phyloP scores from a whole-genome alignment of 176 grass and related monocot species.

The Sorghum bicolor region DNA sequence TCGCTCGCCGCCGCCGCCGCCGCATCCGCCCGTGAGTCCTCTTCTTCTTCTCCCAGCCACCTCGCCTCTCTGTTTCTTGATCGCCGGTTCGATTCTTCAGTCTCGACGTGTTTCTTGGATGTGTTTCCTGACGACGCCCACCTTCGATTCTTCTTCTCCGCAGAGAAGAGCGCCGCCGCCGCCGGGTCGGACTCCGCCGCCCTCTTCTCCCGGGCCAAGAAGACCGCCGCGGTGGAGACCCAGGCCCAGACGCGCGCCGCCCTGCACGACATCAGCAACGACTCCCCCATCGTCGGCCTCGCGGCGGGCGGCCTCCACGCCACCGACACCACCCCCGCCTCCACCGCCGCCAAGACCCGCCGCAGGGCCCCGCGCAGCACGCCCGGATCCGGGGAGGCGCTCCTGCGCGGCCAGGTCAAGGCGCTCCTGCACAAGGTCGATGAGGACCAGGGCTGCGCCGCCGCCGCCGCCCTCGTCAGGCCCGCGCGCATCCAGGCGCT shows the following conservation, averaged over 20 bases:
- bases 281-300: conserved; percentile 87
- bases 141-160: background rate
- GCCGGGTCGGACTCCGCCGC: background rate
- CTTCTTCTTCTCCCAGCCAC: too few relatives aligned
- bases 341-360: conserved; percentile 42
- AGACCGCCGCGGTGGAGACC: background rate
- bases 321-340: conserved; percentile 33
- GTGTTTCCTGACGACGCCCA: background rate
- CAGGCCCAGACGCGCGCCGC: conserved; percentile 18
- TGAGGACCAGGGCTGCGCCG: conserved; percentile 45
- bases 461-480: background rate
- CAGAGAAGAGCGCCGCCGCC: conserved; percentile 34
- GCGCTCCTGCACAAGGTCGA: conserved; percentile 81
- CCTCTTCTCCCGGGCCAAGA: conserved; percentile 30
- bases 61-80: background rate
- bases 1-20: conserved; percentile 35
- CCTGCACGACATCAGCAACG: conserved; percentile 90
- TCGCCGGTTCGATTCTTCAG: background rate
- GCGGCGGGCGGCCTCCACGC: conserved; percentile 34
- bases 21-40: conserved; percentile 23
- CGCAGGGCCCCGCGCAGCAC: conserved; percentile 30
- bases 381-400: conserved; percentile 72
- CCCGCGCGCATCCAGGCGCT: conserved; percentile 45
- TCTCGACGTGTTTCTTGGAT: background rate
- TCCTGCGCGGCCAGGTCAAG: conserved; percentile 83